phyloP scores from a whole-genome alignment of 352 stramenopile species.

The Globisporangium solare region DNA sequence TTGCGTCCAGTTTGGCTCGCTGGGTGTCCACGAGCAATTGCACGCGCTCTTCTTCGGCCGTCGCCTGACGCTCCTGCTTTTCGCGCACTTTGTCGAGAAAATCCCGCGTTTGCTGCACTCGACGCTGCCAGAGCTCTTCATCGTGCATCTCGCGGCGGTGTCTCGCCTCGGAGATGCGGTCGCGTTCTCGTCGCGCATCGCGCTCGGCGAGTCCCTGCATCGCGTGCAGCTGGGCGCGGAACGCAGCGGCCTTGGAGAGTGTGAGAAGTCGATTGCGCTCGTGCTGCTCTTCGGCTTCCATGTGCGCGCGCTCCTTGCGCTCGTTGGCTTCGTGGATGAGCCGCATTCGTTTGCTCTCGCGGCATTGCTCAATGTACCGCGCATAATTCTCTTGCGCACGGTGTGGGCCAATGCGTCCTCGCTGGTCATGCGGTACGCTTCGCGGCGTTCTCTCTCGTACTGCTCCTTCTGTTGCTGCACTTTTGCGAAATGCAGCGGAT shows the following conservation, averaged over 20 bases:
- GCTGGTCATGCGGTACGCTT: constrained; percentile 36
- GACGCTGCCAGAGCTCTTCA: constrained; percentile 51
- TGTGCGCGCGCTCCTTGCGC: constrained; percentile 25
- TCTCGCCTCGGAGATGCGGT: constrained; percentile 42
- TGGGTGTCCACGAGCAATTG: constrained; percentile 14
- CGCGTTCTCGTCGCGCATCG: constrained; percentile 24
- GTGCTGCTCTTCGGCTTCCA: constrained; percentile 42
- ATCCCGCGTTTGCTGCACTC: constrained; percentile 29
- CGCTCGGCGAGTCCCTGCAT: constrained; percentile 42
- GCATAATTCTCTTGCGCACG: constrained; percentile 33
- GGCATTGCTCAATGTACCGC: constrained; percentile 34
- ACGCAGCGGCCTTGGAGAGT: constrained; percentile 23
- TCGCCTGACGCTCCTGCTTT: constrained; percentile 38
- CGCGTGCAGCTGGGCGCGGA: constrained; percentile 25
- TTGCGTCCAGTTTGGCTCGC: constrained; percentile 21
- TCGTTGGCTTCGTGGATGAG: constrained; percentile 26
- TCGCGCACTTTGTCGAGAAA: constrained; percentile 27
- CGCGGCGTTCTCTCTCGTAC: constrained; percentile 48
- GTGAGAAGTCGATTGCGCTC: constrained; percentile 13
- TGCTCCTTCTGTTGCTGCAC: constrained; percentile 30
- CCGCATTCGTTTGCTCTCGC: constrained; percentile 26
- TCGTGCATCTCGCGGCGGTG: constrained; percentile 57
- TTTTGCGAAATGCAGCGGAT: constrained; percentile 52
- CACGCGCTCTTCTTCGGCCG: constrained; percentile 36
- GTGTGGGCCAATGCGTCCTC: constrained; percentile 27